Conservation (phyloP, 2,329 filamentous ascomycete genomes). For the Claviceps pazoutovae region DNA sequence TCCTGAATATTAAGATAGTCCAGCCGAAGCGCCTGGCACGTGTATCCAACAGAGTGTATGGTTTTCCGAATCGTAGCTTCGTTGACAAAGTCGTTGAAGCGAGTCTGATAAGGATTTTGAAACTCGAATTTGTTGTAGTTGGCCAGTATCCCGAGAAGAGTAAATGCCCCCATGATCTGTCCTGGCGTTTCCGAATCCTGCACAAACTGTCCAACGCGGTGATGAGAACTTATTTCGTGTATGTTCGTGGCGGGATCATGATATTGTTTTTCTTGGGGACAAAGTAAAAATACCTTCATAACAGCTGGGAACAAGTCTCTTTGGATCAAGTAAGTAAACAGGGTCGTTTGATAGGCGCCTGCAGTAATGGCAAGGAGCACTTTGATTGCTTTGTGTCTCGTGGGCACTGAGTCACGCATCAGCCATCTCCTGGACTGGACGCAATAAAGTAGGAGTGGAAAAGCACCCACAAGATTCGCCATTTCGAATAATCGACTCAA, state of each 20-base stretch:
- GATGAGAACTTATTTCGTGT: neutral
- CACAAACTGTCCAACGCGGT: constrained; percentile 44
- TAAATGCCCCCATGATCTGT: constrained; percentile 59
- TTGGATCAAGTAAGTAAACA: constrained; percentile 91
- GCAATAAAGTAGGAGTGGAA: too few species aligned
- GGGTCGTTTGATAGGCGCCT: constrained; percentile 88
- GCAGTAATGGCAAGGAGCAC: constrained; percentile 74
- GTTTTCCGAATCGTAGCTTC: constrained; percentile 75
- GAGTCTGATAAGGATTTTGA: constrained; percentile 86
- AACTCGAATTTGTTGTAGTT: constrained; percentile 99
- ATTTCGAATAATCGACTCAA: constrained; percentile 73
- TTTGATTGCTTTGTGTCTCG: constrained; percentile 68
- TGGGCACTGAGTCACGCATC: constrained; percentile 38
- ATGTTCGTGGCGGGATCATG: too few species aligned
- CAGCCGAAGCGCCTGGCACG: constrained; percentile 53
- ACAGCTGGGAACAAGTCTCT: constrained; percentile 85
- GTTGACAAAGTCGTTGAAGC: constrained; percentile 91
- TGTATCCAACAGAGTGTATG: constrained; percentile 58
- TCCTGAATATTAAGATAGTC: constrained; percentile 80
- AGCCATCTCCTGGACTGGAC: neutral
- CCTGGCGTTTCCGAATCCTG: constrained; percentile 58
- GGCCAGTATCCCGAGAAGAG: constrained; percentile 70
- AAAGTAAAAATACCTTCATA: constrained; percentile 57
- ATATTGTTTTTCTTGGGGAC: neutral
- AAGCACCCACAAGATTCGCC: constrained; percentile 51